Conservation (phyloP, 2,329 filamentous ascomycete genomes). For the Stylonectria norvegica region DNA sequence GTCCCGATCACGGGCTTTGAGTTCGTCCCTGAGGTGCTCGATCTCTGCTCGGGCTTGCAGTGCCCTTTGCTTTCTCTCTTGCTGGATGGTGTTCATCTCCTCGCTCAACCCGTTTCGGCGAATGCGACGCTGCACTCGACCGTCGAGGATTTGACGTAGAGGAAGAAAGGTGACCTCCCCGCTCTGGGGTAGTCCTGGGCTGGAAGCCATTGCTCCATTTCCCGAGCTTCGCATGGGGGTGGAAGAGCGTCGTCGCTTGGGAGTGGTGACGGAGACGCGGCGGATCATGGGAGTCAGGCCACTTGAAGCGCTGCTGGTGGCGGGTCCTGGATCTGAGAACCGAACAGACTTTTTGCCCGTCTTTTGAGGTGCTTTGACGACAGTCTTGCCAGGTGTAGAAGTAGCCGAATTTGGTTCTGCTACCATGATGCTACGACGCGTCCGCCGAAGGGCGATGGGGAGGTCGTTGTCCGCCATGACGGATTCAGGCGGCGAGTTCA, state of each 20-base stretch:
- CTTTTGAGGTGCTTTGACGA: constrained; percentile 30
- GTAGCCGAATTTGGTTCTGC: constrained; percentile 24
- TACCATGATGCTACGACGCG: constrained; percentile 43
- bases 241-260: constrained; percentile 44
- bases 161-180: constrained; percentile 40
- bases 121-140: constrained; percentile 55
- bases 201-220: constrained; percentile 13
- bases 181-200: constrained; percentile 26
- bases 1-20: constrained; percentile 50
- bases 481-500: too few species aligned
- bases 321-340: constrained; percentile 56
- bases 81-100: constrained; percentile 52
- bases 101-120: constrained; percentile 56
- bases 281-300: constrained; percentile 58
- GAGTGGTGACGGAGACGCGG: constrained; percentile 44
- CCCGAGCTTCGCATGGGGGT: constrained; percentile 32
- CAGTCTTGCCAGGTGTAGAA: constrained; percentile 9
- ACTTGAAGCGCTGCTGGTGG: constrained; percentile 31
- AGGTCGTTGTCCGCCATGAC: constrained; percentile 41
- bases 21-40: constrained; percentile 43
- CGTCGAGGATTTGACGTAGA: constrained; percentile 54
- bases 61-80: constrained; percentile 42
- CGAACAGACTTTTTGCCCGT: constrained; percentile 48
- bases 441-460: constrained; percentile 55
- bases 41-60: constrained; percentile 45